These are phyloP conservation scores for Colletotrichum sp. DNA, from an alignment of 2,329 filamentous ascomycete species.

Conservation along the genomic window DNA sequence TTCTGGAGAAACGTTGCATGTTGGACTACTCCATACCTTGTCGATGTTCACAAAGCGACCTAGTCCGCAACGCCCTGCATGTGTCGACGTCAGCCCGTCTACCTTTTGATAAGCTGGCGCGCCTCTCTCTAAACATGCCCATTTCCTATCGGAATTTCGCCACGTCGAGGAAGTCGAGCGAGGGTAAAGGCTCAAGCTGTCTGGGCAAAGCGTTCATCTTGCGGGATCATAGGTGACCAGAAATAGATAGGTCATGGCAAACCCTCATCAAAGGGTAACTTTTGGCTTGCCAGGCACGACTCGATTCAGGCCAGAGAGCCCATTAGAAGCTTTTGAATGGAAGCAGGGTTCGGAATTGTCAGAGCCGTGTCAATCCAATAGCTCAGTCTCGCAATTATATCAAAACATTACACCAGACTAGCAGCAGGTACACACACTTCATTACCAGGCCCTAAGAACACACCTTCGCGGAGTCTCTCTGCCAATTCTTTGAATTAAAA, in stretches of 20 bases:
- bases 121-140: background rate
- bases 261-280: background rate
- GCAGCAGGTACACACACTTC: background rate
- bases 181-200: background rate
- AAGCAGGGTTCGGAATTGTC: background rate
- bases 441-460: background rate
- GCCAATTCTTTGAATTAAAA: background rate
- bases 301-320: background rate
- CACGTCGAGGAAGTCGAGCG: background rate
- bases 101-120: background rate
- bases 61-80: background rate
- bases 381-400: background rate
- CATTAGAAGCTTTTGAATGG: background rate
- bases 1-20: background rate
- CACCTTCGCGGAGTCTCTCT: background rate
- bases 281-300: background rate
- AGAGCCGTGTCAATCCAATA: background rate
- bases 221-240: background rate
- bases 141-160: background rate
- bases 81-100: background rate
- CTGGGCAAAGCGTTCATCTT: background rate
- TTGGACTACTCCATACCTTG: background rate
- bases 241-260: background rate
- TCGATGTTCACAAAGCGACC: background rate
- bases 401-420: background rate